Evolutionary conservation across 1,284 basidiomycete species (phyloP), one percentile per base, ranked within the genome.

Genomic region (Fomitopsis palustris): DNA sequence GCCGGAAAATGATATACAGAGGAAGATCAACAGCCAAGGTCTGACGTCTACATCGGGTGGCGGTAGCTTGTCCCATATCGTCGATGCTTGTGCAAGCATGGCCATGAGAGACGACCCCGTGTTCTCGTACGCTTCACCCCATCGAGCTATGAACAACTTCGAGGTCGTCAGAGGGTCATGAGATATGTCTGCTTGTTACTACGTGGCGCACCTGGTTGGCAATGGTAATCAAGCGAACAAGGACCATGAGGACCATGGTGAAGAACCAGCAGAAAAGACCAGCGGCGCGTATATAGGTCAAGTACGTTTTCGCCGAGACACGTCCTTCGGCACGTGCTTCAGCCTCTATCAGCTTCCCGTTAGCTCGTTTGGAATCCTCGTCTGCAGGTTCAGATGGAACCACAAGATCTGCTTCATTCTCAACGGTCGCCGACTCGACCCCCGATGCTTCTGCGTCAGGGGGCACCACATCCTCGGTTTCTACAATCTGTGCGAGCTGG

Each of bases 1-100:
- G 6, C 84, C 82, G 38, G 77, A 74, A 25, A 83, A 70, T 6
- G 82, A 88, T 64, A 87, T 83, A 64, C 78, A 81, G 47, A 89
- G 72, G 73, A 89, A 83, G 54, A 87, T 77, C 77, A 86, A 68
- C 63, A 89, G 69, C 87, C 86, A 88, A 8, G 87, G 86, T 57
- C 72, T 78, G 16, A 88, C 83, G 62, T 88, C 69, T 25, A 75
- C 72, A 56, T 81, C 78, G 0, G 87, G 86, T 3, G 83, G 74
- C 14, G 87, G 84, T 8, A 88, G 75, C 47, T 66, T 62, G 35
- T 77, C 74, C 78, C 81, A 80, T 53, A 78, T 63, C 72, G 66
- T 59, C 54, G 64, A 64, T 69, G 52, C 16, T 64, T 64, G 68
- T 57, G 62, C 59, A 69, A 60, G 65, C 56, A 64, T 60, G 72